Conservation (phyloP, 2,329 filamentous ascomycete species). For the Neonectria punicea region DNA sequence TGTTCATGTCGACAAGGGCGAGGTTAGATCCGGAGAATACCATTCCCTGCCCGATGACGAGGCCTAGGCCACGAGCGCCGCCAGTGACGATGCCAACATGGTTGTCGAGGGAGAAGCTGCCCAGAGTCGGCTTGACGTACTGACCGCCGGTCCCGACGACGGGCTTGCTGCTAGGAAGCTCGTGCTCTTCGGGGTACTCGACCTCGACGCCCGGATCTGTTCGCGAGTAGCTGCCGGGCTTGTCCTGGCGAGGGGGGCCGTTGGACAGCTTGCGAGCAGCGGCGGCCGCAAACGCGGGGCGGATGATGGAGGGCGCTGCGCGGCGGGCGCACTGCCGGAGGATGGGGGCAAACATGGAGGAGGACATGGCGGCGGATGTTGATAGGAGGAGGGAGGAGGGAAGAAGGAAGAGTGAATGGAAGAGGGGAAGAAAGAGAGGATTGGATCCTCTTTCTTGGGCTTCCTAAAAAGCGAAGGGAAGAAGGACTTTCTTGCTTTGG, state of each 20-base stretch:
- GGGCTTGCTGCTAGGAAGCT: conserved; percentile 76
- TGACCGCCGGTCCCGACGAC: conserved; percentile 81
- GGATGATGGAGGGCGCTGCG: conserved; percentile 33
- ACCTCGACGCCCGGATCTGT: conserved; percentile 83
- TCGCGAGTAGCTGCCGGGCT: conserved; percentile 76
- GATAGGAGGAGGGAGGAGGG: background rate
- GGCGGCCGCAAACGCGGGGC: conserved; percentile 36
- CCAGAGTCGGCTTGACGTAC: conserved; percentile 86
- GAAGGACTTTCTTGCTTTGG: no score
- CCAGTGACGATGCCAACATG: conserved; percentile 89
- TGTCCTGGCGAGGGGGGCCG: conserved; percentile 49
- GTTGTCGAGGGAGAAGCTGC: conserved; percentile 86
- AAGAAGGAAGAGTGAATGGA: background rate
- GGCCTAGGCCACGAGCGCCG: conserved; percentile 86
- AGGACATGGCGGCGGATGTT: background rate
- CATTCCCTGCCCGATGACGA: conserved; percentile 93
- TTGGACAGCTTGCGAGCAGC: conserved; percentile 47
- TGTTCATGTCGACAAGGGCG: conserved; percentile 93
- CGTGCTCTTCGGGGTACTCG: conserved; percentile 79
- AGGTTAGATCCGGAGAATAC: conserved; percentile 89
- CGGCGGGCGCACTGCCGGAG: conserved; percentile 45
- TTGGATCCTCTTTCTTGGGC: no score
- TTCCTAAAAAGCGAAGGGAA: no score
- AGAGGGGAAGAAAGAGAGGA: background rate
- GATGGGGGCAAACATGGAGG: conserved; percentile 37